Evolutionary conservation across 1,139 yeast species (phyloP).

Genomic region (Geotrichum reessii): DNA sequence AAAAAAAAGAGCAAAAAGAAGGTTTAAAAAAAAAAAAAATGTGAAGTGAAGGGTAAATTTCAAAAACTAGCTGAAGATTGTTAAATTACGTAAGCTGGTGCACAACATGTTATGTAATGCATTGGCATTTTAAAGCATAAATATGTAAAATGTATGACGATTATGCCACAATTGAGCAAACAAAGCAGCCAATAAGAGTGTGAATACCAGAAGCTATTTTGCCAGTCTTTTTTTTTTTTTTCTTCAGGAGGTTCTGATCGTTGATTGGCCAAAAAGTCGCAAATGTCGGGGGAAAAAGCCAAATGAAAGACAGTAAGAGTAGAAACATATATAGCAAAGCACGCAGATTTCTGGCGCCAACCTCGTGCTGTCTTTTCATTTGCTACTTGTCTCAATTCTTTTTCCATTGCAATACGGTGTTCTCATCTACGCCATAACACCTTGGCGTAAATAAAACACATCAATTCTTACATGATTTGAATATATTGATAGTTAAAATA

Average conservation of each 20-base stretch:
- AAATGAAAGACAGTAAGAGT: too few relatives aligned
- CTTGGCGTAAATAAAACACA: too few relatives aligned
- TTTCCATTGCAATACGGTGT: neutral
- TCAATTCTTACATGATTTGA: too few relatives aligned
- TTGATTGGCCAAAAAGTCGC: neutral
- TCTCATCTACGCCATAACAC: neutral
- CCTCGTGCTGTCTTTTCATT: neutral
- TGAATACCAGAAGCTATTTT: neutral
- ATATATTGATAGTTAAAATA: too few relatives aligned
- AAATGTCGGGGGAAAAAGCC: neutral
- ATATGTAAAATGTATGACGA: neutral
- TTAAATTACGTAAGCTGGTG: neutral
- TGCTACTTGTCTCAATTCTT: neutral
- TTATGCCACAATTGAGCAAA: neutral
- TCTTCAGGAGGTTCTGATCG: neutral
- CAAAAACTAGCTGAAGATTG: conserved; percentile 4
- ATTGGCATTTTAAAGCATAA: neutral
- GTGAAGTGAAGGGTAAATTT: conserved; percentile 2
- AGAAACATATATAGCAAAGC: neutral
- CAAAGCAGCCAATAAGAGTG: neutral
- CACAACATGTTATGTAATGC: neutral
- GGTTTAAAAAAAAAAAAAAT: conserved; percentile 2
- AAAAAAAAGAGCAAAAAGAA: neutral
- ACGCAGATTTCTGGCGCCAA: neutral
- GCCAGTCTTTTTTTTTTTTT: neutral